Evolutionary conservation across 805 yeast species (phyloP).

Genomic region (Kregervanrija pseudodelftensis): DNA sequence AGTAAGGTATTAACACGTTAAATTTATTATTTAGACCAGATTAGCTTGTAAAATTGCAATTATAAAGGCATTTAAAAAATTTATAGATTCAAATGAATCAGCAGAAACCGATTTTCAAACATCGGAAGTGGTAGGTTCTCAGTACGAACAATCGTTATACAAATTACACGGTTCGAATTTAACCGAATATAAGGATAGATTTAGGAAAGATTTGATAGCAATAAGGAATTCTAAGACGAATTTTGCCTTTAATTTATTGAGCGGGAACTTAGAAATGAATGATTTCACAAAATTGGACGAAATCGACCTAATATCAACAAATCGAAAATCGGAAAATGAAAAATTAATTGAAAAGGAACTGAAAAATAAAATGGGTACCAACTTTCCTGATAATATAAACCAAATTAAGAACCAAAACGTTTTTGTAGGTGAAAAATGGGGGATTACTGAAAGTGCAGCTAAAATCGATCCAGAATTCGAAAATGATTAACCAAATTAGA

Average conservation of each 20-base stretch:
- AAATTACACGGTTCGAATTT: slow-evolving; percentile 11
- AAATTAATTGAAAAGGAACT: slow-evolving; percentile 24
- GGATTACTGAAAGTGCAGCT: slow-evolving; percentile 28
- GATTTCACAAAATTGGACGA: slow-evolving; percentile 19
- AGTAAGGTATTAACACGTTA: too few relatives aligned
- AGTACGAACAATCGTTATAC: slow-evolving; percentile 22
- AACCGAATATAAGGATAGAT: slow-evolving; percentile 19
- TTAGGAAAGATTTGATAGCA: slow-evolving; percentile 28
- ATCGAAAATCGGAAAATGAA: slow-evolving; percentile 23
- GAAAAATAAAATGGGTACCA: slow-evolving; percentile 20
- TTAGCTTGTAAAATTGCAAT: slow-evolving; percentile 19
- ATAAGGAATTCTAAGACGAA: slow-evolving; percentile 20
- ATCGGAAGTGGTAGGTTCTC: slow-evolving; percentile 9
- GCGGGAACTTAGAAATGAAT: slow-evolving; percentile 13
- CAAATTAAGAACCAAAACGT: slow-evolving; percentile 20
- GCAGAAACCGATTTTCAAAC: slow-evolving; percentile 1
- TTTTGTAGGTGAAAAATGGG: slow-evolving; percentile 28
- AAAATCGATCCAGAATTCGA: slow-evolving; percentile 25
- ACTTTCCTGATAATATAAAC: slow-evolving; percentile 22
- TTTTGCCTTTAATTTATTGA: slow-evolving; percentile 17
- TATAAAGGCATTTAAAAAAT: slow-evolving; percentile 10
- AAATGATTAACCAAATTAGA: neutral
- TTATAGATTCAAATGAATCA: neutral
- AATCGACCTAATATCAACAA: slow-evolving; percentile 20
- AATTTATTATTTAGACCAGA: slow-evolving; percentile 11